Evolutionary conservation across 805 yeast species (phyloP).

Genomic region (Teunomyces cretensis): DNA sequence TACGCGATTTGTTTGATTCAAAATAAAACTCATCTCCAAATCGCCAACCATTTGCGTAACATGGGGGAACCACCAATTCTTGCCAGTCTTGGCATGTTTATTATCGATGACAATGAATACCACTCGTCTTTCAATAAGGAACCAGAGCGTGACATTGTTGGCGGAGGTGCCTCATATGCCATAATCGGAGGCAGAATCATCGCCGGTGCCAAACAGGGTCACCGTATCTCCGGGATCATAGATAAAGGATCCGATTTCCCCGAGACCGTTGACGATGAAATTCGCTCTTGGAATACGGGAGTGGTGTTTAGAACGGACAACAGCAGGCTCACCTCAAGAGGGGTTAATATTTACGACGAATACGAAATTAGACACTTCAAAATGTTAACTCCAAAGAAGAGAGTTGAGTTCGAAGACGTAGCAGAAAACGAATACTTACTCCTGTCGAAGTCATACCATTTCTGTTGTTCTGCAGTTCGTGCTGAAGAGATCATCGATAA

Average conservation of each 20-base stretch:
- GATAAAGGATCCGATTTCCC: slow-evolving; percentile 86
- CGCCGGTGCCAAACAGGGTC: slow-evolving; percentile 33
- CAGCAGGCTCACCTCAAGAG: slow-evolving; percentile 69
- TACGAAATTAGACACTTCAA: slow-evolving; percentile 56
- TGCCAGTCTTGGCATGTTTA: slow-evolving; percentile 83
- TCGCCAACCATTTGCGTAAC: background rate
- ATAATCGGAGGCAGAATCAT: slow-evolving; percentile 70
- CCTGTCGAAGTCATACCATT: slow-evolving; percentile 52
- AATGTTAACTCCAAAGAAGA: slow-evolving; percentile 59
- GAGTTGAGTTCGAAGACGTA: slow-evolving; percentile 60
- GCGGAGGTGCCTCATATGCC: slow-evolving; percentile 90
- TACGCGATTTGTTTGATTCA: background rate
- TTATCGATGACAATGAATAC: slow-evolving; percentile 80
- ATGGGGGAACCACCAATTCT: slow-evolving; percentile 21
- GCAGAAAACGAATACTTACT: slow-evolving; percentile 35
- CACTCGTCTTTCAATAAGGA: slow-evolving; percentile 34
- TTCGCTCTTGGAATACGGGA: slow-evolving; percentile 65
- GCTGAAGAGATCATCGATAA: slow-evolving; percentile 48
- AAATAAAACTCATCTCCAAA: background rate
- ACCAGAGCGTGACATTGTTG: slow-evolving; percentile 55
- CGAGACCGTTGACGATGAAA: slow-evolving; percentile 32
- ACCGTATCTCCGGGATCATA: slow-evolving; percentile 61
- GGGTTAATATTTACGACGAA: slow-evolving; percentile 71
- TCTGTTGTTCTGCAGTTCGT: slow-evolving; percentile 71
- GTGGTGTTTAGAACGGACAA: slow-evolving; percentile 52